Percentiles rank a stretch among this genome's conserved stretches.
Conservation (phyloP, 441 rosid genomes). For the Rhodomyrtus psidioides region DNA sequence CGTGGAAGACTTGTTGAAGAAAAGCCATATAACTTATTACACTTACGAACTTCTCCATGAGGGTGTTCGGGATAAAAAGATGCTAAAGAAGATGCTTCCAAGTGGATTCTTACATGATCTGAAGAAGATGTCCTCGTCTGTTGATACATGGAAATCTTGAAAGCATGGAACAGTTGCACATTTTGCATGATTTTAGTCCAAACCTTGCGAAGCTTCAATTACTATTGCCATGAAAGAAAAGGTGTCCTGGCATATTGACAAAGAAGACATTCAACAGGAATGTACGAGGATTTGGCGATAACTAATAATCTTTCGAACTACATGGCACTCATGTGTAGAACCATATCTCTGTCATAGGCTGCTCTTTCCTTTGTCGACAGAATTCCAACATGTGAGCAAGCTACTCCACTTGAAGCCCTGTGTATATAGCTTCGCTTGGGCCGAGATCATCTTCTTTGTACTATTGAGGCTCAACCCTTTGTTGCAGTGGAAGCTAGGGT, state of each 20-base stretch:
- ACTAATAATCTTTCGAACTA: background rate
- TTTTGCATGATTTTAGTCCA: background rate
- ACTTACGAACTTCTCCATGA: constrained; percentile 84
- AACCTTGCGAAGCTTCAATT: background rate
- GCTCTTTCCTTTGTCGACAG: background rate
- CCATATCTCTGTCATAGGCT: background rate
- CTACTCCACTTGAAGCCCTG: background rate
- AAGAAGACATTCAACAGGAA: background rate
- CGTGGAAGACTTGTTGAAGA: constrained; percentile 84
- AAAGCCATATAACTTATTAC: constrained; percentile 68
- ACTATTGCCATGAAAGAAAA: background rate
- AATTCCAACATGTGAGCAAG: background rate
- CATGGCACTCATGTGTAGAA: background rate
- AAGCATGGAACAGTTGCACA: background rate
- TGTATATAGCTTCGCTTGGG: background rate
- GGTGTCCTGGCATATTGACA: background rate
- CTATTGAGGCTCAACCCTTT: background rate
- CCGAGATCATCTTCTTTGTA: background rate
- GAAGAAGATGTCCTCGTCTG: background rate
- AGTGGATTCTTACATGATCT: constrained; percentile 8
- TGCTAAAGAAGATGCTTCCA: constrained; percentile 45
- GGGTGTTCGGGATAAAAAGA: constrained; percentile 76
- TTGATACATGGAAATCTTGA: background rate
- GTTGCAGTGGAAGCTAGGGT: background rate
- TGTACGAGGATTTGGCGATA: background rate